Percentiles rank a stretch among this genome's conserved stretches.
Evolutionary conservation across 176 grass and related monocot species (phyloP).

Genomic region (Hsuehochloa calcarea): DNA sequence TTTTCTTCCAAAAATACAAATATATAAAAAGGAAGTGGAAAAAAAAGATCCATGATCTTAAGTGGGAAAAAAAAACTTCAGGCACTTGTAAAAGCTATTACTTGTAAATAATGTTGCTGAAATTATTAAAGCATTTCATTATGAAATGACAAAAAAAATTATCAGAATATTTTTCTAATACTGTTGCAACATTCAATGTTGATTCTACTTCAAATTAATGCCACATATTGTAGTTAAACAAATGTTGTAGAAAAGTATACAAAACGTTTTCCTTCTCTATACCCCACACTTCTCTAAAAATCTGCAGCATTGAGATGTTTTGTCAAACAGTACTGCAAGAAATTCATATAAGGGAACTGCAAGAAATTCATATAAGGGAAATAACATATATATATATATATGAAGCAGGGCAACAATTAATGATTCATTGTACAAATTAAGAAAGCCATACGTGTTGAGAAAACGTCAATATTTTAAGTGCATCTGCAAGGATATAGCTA

Average conservation of each 20-base stretch:
- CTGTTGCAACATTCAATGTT: no score
- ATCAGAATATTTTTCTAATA: not conserved
- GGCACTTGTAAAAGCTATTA: not conserved
- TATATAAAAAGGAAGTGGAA: not conserved
- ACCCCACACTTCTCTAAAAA: not conserved
- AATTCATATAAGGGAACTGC: not conserved
- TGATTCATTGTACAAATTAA: not conserved
- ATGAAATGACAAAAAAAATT: no score
- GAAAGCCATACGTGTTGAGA: not conserved
- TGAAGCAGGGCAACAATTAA: not conserved
- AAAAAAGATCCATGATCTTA: not conserved
- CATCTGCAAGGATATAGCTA: not conserved
- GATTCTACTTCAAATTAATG: not conserved
- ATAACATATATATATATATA: not conserved
- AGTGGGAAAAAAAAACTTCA: no score
- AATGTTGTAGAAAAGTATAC: not conserved
- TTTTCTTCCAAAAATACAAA: not conserved
- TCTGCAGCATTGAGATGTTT: not conserved
- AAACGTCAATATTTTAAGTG: not conserved
- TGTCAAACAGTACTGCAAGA: not conserved
- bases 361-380: not conserved
- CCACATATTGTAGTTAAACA: not conserved
- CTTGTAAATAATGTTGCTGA: not conserved
- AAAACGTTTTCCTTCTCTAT: not conserved
- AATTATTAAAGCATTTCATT: not conserved